Percentiles rank a stretch among this genome's conserved stretches.
These are phyloP conservation scores for Metschnikowia similis DNA, from an alignment of 805 yeast species.

Conservation along the genomic window DNA sequence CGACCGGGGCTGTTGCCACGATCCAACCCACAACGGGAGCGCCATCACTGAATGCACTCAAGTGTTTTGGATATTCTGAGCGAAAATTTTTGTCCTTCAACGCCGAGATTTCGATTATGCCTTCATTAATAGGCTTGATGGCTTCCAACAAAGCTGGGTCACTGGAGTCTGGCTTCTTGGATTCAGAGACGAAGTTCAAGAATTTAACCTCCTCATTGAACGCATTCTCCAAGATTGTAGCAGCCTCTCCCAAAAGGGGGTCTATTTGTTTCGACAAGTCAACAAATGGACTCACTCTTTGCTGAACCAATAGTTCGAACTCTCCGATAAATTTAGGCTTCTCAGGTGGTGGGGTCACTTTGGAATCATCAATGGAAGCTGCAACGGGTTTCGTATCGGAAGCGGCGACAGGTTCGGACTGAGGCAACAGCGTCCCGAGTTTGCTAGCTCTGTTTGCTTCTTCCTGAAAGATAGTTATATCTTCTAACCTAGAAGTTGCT, in stretches of 20 bases:
- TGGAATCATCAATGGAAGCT: conserved; percentile 13
- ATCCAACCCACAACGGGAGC: conserved; percentile 91
- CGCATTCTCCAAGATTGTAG: conserved; percentile 45
- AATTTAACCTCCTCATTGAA: conserved; percentile 58
- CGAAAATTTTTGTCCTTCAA: conserved; percentile 73
- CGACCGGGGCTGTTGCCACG: conserved; percentile 68
- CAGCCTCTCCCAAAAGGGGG: conserved; percentile 54
- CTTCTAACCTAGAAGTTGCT: conserved; percentile 90
- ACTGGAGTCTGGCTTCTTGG: conserved; percentile 61
- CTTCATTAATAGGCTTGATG: conserved; percentile 65
- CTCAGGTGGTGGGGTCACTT: conserved; percentile 19
- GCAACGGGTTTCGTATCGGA: conserved; percentile 11
- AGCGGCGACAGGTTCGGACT: background rate
- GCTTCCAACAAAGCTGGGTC: conserved; percentile 52
- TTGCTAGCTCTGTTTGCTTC: conserved; percentile 36
- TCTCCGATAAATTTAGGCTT: conserved; percentile 44
- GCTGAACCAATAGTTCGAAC: conserved; percentile 52
- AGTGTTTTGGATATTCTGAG: conserved; percentile 60
- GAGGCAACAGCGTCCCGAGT: conserved; percentile 6
- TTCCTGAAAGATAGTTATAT: conserved; percentile 76
- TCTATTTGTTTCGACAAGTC: conserved; percentile 51
- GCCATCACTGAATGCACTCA: conserved; percentile 86
- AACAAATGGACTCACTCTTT: conserved; percentile 57
- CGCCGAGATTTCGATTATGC: conserved; percentile 53
- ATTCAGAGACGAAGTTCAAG: conserved; percentile 51